Conservation (phyloP, 2,329 filamentous ascomycete genomes). For the Ophiocordyceps unilateralis region DNA sequence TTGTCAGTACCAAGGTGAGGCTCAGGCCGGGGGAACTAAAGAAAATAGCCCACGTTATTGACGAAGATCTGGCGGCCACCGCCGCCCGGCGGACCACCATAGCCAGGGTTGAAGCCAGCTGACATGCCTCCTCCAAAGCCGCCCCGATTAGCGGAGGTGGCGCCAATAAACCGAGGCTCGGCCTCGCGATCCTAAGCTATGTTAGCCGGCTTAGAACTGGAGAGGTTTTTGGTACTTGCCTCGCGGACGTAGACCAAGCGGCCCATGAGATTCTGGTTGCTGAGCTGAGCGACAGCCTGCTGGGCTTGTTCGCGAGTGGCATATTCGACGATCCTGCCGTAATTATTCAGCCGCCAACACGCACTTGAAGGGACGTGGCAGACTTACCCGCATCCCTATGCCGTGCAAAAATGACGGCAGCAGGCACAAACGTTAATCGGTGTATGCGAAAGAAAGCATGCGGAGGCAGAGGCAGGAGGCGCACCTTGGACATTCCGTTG, state of each 20-base stretch:
- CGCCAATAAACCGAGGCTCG: constrained; percentile 85
- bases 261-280: constrained; percentile 98
- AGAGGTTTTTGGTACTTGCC: constrained; percentile 31
- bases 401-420: neutral
- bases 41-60: constrained; percentile 72
- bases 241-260: constrained; percentile 97
- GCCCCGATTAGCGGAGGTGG: constrained; percentile 43
- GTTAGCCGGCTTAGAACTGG: neutral
- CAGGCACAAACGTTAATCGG: neutral
- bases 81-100: constrained; percentile 25
- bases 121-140: constrained; percentile 39
- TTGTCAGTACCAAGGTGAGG: constrained; percentile 3
- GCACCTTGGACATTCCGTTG: constrained; percentile 99
- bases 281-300: constrained; percentile 89
- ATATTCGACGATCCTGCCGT: constrained; percentile 94
- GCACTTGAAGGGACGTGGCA: neutral
- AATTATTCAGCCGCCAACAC: neutral
- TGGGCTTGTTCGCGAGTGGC: constrained; percentile 98
- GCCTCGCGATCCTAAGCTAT: constrained; percentile 73
- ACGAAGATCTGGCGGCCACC: constrained; percentile 84
- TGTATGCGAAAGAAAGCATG: neutral
- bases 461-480: constrained; percentile 31
- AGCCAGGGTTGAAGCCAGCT: constrained; percentile 40
- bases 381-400: constrained; percentile 97
- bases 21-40: neutral